phyloP scores from a whole-genome alignment of 2,329 filamentous ascomycete genomes.

The Pseudogymnoascus pannorum region DNA sequence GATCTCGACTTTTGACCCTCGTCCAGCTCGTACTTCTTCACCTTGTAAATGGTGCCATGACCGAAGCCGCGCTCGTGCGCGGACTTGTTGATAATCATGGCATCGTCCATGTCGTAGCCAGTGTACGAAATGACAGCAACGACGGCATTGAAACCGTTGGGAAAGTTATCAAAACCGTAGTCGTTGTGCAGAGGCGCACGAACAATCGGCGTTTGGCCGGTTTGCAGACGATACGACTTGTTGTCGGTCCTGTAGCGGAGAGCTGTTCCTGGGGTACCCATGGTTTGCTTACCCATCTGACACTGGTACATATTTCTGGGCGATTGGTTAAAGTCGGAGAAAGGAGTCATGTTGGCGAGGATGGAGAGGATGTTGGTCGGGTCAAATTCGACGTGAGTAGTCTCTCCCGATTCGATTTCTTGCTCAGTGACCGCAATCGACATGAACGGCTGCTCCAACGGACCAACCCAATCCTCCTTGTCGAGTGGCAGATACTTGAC shows the following conservation, averaged over 20 bases:
- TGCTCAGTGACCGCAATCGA: conserved; percentile 86
- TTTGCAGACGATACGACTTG: conserved; percentile 91
- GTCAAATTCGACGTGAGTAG: conserved; percentile 88
- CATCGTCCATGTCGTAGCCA: conserved; percentile 99
- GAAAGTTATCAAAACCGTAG: conserved; percentile 96
- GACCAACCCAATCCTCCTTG: conserved; percentile 80
- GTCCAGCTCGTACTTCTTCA: conserved; percentile 80
- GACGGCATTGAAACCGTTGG: conserved; percentile 89
- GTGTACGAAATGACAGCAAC: conserved; percentile 98
- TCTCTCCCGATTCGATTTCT: conserved; percentile 80
- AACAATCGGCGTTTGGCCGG: conserved; percentile 90
- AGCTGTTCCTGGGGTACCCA: conserved; percentile 90
- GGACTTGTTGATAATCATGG: conserved; percentile 98
- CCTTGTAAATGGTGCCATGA: conserved; percentile 95
- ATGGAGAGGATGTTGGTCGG: conserved; percentile 97
- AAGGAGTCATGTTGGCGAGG: conserved; percentile 96
- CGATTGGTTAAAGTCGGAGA: conserved; percentile 97
- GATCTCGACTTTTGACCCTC: conserved; percentile 61
- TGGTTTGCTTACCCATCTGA: conserved; percentile 99
- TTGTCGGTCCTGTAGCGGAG: conserved; percentile 87
- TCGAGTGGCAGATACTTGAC: conserved; percentile 87
- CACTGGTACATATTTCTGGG: conserved; percentile 99
- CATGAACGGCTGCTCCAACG: conserved; percentile 97
- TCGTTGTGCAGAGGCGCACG: conserved; percentile 88
- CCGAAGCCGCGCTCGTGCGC: conserved; percentile 93